Conservation (phyloP, 768 basidiomycete genomes). For the Auricularia cornea region DNA sequence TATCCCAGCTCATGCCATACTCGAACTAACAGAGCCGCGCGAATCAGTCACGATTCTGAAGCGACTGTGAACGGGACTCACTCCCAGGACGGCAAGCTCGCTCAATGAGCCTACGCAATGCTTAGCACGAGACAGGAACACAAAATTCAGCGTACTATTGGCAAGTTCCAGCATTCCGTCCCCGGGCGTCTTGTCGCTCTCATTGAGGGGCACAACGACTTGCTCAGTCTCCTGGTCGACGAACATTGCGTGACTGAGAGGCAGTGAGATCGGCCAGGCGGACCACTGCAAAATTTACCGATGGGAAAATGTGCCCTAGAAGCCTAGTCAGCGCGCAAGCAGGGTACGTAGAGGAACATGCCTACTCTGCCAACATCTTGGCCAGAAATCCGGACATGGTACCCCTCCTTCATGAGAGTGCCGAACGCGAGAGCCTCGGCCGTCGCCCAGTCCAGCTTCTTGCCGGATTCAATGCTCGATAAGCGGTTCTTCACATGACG, state of each 20-base stretch:
- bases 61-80: constrained; percentile 26
- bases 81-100: constrained; percentile 82
- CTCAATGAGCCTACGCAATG: constrained; percentile 62
- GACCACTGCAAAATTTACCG: constrained; percentile 36
- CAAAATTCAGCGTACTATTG: constrained; percentile 49
- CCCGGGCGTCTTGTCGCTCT: constrained; percentile 23
- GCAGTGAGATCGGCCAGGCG: neutral
- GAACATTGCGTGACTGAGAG: constrained; percentile 72
- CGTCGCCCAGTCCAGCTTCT: constrained; percentile 82
- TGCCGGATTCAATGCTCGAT: constrained; percentile 55
- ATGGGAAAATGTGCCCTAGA: constrained; percentile 72
- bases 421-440: constrained; percentile 91
- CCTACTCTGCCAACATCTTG: constrained; percentile 72
- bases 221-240: constrained; percentile 80
- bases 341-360: neutral
- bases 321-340: neutral
- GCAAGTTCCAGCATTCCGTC: constrained; percentile 72
- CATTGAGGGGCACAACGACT: constrained; percentile 75
- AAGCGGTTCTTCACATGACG: constrained; percentile 73
- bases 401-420: constrained; percentile 72
- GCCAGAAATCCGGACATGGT: constrained; percentile 81
- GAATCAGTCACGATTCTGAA: constrained; percentile 4
- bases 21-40: constrained; percentile 55
- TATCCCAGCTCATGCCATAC: constrained; percentile 85
- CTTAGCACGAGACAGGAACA: neutral